Evolutionary conservation across 1,139 yeast genomes (phyloP), one percentile per base, ranked within the genome.

Genomic region (Blastobotrys elegans): DNA sequence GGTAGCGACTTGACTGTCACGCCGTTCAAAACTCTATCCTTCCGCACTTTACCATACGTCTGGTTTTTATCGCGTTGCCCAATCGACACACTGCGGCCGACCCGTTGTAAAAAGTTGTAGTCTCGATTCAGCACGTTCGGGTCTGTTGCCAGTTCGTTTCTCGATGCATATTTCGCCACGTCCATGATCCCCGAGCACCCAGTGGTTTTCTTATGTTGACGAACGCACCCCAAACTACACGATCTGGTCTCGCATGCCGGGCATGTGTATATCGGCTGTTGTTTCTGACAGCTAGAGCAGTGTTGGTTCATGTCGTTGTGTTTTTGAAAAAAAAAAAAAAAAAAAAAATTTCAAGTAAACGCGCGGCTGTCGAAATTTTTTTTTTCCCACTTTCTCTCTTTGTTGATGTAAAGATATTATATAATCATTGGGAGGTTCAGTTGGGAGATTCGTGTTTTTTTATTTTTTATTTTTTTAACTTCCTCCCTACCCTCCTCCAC

Each of bases 221-320:
- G 79, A 21, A 84, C 86, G 66, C 97, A 90, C 4, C 59, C 73
- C 13, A 85, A 62, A 0, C 86, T 79, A 63, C 97, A 90, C 0
- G 94, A 83, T 50, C 69, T 73, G 14, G 70, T 63, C 7, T 68
- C 69, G 61, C 97, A 90, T 10, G 84, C 82, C 0, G 97, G 97
- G 63, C 97, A 90, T n/a, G 75, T 80, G 63, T 90, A 90, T 60
- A 82, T 85, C 50, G 72, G 43, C 44, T 58, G 50, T 47, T 40
- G 20, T 18, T 40, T 49, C 27, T 24, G 27, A 24, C 27, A 24
- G 27, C 27, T 24, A 10, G 27, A 24, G 10, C 27, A 24, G 27
- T 24, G 27, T 8, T 8, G 13, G 33, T 13, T 30, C 17, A 30
- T 13, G 35, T 20, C 32, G 27, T 24, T 24, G 5, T 5, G 27